Base-by-base conservation (phyloP, 805 yeast genomes). In the Isabelozyma pseudorhagii region DNA sequence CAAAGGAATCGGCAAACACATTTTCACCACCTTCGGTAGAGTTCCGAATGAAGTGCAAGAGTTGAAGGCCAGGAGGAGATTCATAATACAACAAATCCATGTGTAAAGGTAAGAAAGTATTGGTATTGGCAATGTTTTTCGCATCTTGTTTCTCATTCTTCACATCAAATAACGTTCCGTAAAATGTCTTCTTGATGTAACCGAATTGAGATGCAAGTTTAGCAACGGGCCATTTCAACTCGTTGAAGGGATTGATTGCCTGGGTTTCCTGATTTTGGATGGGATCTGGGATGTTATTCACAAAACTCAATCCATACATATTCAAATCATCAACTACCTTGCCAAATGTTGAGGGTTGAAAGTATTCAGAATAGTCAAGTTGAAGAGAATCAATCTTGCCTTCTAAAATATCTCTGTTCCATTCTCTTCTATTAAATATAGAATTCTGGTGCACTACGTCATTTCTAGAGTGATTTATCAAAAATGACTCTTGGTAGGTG, bases 21-120 rank as follows among this genome's bases (percentile, higher is more conserved):
- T 81, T 84, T 54, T 84, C 88, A 9, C 91, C 93, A 10, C 89
- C 91, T 8, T 56, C 55, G 9, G 85, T 79, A 10, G 78, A 68
- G 57, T 82, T 81, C 44, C 74, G 65, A 38, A 83, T 75, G 47
- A 80, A 75, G 56, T 87, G 94, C 42, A 87, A 71, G 39, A 85
- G 62, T 63, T 87, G 92, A 42, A 87, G 67, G 0, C 93, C 93
- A 1, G 96, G 96, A 3, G 92, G 92, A 9, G 90, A 82, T 62
- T 87, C 92, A 60, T 86, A 83, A 67, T 87, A 87, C 43, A 83
- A 73, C 25, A 87, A 72, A 59, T 88, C 94, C 86, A 85, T 87
- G 58, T 87, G 96, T 45, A 87, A 71, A 2, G 91, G 91, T 40
- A 88, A 72, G 55, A 79, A 79, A 8, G 74, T 75, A 45, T 77